Base-by-base conservation (phyloP, 192 early-diverging fungal species). In the Coemansia sp. region DNA sequence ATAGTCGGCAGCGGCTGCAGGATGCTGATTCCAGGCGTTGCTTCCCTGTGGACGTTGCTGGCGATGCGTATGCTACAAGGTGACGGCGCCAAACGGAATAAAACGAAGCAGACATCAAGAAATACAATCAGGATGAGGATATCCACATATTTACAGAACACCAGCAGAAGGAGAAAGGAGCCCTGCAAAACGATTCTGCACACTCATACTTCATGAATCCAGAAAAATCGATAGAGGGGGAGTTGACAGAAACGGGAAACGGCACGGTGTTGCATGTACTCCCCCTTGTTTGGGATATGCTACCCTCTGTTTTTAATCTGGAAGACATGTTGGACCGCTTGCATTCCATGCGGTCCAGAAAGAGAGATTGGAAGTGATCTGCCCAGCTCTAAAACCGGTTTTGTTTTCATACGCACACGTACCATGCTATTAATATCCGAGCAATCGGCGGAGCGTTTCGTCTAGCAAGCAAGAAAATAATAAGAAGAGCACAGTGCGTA, bases 51-150 rank as follows among this genome's bases (percentile, higher is more conserved):
- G 9, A 21, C 5, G 18, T 20, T 33, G 28, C 31, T 56, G 62
- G 49, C 48, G 68, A 15, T 64, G 48, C 25, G 62, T 45, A 23
- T 70, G 42, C 68, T 70, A 70, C 58, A 64, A 16, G n/a, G 46
- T 15, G n/a, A 29, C 0, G 2, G 33, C 20, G 8, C 3, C 48
- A 26, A 10, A 26, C 13, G 25, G 10, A 51, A 26, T 7, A 26
- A 26, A 16, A 0, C 39, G 25, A 25, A 26, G 7, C 1, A 20
- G 6, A 46, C n/a, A 46, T 20, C 3, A 0, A 23, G 48, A 23
- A 29, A 43, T 13, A 34, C 59, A 60, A 29, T 34, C 26, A 60
- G 59, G 28, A 60, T 29, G 25, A 30, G 39, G 39, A 42, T 42
- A 42, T 5, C 8, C 18, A 3, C 21, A 51, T 3, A 51, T 26